Evolutionary conservation across 768 basidiomycete genomes (phyloP), one percentile per base, ranked within the genome.

Genomic region (Tylopilus subfusipes): DNA sequence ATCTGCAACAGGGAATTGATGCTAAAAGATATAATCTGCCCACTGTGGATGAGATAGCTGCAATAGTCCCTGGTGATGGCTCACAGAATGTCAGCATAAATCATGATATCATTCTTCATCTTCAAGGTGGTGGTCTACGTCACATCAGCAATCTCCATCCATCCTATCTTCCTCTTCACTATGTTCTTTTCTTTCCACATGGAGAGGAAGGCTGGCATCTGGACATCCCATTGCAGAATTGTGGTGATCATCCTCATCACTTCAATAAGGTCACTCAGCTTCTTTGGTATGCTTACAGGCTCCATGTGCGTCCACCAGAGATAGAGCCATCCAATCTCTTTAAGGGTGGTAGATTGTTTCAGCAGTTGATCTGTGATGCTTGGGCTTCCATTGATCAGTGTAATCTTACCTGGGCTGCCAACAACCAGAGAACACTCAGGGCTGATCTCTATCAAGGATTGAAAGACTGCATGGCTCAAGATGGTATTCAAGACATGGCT

Each of bases 351-450:
- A 63, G 63, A 22, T 68, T 83, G 0, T 72, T 82, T 33, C 76
- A 80, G 49, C 72, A 79, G 42, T 77, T 69, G 56, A 46, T 77
- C 34, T 74, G 75, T 43, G 78, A 83, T 69, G 62, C 56, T 2
- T 83, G 72, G 73, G 78, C 80, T 16, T 62, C 68, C 0, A 61
- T 72, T 25, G 78, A 83, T 3, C 77, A 80, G 21, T 58, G 43
- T 8, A 62, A 66, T 2, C 65, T 83, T 1, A 48, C 39, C 11
- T 82, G 64, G 63, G 39, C 73, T 6, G 24, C 50, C 4, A 22
- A 57, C 5, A 70, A 80, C 54, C 76, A 81, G 43, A 48, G 18
- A 2, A 52, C 45, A 12, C 52, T 80, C 8, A 65, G 75, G 3
- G 68, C 73, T 4, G 59, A 72, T 3, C 34, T 75, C 0, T 76